These are phyloP conservation scores for Apiospora kogelbergensis DNA, from an alignment of 2,329 filamentous ascomycete species.

Conservation along the genomic window DNA sequence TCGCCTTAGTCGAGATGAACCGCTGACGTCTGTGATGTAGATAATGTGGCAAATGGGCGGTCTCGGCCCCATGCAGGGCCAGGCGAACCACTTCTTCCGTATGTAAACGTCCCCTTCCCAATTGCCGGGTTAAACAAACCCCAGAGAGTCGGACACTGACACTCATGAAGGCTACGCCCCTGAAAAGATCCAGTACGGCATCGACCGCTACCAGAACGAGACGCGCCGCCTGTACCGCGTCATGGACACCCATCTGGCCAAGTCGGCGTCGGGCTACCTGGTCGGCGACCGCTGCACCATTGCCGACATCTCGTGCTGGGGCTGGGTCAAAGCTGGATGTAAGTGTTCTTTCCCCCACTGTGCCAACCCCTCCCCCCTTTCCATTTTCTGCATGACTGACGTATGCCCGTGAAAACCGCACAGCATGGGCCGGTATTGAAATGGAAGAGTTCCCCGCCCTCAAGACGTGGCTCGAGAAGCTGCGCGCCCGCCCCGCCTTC, in stretches of 20 bases:
- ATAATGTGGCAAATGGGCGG: slow-evolving; percentile 74
- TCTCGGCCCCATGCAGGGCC: slow-evolving; percentile 79
- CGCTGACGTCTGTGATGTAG: slow-evolving; percentile 48
- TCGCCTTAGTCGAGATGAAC: neutral
- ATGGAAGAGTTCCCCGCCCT: slow-evolving; percentile 74
- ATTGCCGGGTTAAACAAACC: slow-evolving; percentile 28
- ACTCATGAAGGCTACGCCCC: slow-evolving; percentile 33
- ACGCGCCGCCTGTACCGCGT: slow-evolving; percentile 79
- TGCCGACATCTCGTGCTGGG: slow-evolving; percentile 79
- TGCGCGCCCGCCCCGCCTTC: slow-evolving; percentile 68
- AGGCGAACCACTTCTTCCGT: slow-evolving; percentile 81
- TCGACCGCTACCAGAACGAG: slow-evolving; percentile 81
- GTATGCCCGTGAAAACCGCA: slow-evolving; percentile 29
- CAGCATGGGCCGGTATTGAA: slow-evolving; percentile 63
- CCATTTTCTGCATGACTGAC: slow-evolving; percentile 14
- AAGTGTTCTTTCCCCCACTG: slow-evolving; percentile 22
- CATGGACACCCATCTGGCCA: slow-evolving; percentile 68
- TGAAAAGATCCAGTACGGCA: slow-evolving; percentile 61
- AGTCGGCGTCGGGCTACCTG: slow-evolving; percentile 55
- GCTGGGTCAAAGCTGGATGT: slow-evolving; percentile 66
- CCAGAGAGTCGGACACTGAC: slow-evolving; percentile 59
- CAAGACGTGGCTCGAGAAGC: slow-evolving; percentile 73
- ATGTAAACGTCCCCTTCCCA: slow-evolving; percentile 21
- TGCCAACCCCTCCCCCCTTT: neutral
- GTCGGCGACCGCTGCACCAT: slow-evolving; percentile 70